Conservation (phyloP, 371 early-diverging fungal species). For the Gilbertella persicaria region DNA sequence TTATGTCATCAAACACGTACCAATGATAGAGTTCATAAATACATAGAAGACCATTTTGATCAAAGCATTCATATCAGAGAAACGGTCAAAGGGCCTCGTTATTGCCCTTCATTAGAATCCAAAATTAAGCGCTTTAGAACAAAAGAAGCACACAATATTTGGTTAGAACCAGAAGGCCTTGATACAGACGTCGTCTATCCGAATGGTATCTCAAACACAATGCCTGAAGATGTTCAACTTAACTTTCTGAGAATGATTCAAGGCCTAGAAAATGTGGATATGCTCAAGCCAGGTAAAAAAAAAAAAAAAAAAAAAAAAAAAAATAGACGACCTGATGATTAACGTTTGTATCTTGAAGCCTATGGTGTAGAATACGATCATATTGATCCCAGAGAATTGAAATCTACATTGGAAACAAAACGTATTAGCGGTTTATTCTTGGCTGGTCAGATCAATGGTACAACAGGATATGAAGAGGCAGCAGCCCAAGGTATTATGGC, state of each 20-base stretch:
- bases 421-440: slow-evolving; percentile 76
- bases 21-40: slow-evolving; percentile 66
- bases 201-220: slow-evolving; percentile 83
- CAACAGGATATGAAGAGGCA: slow-evolving; percentile 89
- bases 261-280: slow-evolving; percentile 78
- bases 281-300: slow-evolving; percentile 65
- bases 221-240: slow-evolving; percentile 79
- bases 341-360: slow-evolving; percentile 15
- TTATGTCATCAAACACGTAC: slow-evolving; percentile 81
- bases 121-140: slow-evolving; percentile 77
- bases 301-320: neutral
- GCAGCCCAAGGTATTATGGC: slow-evolving; percentile 87
- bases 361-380: slow-evolving; percentile 90
- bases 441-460: slow-evolving; percentile 90
- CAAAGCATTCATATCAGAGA: slow-evolving; percentile 83
- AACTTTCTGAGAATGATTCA: slow-evolving; percentile 73
- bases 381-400: slow-evolving; percentile 81
- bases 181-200: slow-evolving; percentile 79
- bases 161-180: slow-evolving; percentile 82
- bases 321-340: neutral
- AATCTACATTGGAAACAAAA: slow-evolving; percentile 77
- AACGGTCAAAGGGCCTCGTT: slow-evolving; percentile 84
- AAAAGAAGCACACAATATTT: slow-evolving; percentile 70
- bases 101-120: slow-evolving; percentile 85
- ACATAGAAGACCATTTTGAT: slow-evolving; percentile 74